Evolutionary conservation across 2,329 filamentous ascomycete genomes (phyloP).

Genomic region (Thelonectria rubi): DNA sequence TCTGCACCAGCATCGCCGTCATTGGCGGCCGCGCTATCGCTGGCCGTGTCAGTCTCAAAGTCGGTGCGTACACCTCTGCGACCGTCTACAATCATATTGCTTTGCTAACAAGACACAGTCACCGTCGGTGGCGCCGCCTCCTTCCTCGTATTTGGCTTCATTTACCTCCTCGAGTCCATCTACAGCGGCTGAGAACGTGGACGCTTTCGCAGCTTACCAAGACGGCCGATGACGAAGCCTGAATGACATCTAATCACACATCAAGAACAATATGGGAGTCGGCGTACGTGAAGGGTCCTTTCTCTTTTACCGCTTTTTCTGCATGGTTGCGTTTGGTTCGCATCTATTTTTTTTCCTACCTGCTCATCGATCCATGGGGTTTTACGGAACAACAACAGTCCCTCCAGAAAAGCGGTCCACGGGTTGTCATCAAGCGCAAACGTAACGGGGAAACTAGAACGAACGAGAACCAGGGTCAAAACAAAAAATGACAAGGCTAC

Average conservation of each 20-base stretch:
- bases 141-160: conserved; percentile 89
- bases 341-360: background rate
- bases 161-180: conserved; percentile 87
- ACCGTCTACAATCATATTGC: background rate
- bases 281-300: background rate
- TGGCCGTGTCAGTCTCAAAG: conserved; percentile 91
- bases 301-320: conserved; percentile 3
- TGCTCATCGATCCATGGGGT: background rate
- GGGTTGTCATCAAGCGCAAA: background rate
- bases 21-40: conserved; percentile 92
- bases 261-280: conserved; percentile 11
- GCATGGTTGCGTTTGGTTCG: background rate
- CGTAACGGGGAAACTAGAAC: background rate
- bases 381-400: background rate
- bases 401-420: background rate
- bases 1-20: conserved; percentile 92
- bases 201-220: conserved; percentile 1
- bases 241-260: conserved; percentile 2
- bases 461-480: too few species aligned
- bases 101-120: conserved; percentile 63
- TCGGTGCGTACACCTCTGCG: conserved; percentile 72
- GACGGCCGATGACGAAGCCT: conserved; percentile 15
- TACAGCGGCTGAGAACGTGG: conserved; percentile 53
- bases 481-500: too few species aligned
- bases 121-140: conserved; percentile 90